Evolutionary conservation across 805 yeast species (phyloP).

Genomic region (Monosporozyma solicola): DNA sequence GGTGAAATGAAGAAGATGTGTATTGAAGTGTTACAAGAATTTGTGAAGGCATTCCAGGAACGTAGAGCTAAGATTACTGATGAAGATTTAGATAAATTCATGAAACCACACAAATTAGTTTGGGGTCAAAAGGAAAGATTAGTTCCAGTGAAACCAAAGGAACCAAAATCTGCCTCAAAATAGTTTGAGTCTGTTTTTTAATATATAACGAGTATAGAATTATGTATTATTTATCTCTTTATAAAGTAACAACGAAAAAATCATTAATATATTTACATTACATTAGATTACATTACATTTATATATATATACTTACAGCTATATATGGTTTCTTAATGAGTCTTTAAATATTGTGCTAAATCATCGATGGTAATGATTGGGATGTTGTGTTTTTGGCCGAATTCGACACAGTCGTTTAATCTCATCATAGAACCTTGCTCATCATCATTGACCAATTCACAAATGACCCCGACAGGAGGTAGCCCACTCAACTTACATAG

Average conservation of each 20-base stretch:
- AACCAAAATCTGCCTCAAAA: constrained; percentile 27
- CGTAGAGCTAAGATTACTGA: constrained; percentile 61
- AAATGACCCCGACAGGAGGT: constrained; percentile 82
- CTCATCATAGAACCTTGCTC: constrained; percentile 95
- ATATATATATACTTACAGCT: too few relatives aligned
- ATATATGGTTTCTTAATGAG: background rate
- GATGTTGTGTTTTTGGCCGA: constrained; percentile 51
- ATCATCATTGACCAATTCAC: constrained; percentile 90
- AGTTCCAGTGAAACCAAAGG: constrained; percentile 57
- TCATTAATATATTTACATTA: too few relatives aligned
- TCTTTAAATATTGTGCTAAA: constrained; percentile 43
- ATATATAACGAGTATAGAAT: constrained; percentile 4
- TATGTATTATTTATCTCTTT: background rate
- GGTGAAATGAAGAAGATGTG: constrained; percentile 91
- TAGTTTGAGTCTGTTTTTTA: background rate
- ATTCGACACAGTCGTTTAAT: constrained; percentile 70
- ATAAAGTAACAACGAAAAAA: too few relatives aligned
- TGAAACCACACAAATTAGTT: constrained; percentile 74
- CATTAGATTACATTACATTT: too few relatives aligned
- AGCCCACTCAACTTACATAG: constrained; percentile 67
- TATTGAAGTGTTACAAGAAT: constrained; percentile 68
- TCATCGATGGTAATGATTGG: constrained; percentile 75
- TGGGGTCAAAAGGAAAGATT: constrained; percentile 68
- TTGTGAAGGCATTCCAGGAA: constrained; percentile 75
- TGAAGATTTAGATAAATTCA: constrained; percentile 52